phyloP scores from a whole-genome alignment of 2,329 filamentous ascomycete genomes.

The Talaromyces verruculosus region DNA sequence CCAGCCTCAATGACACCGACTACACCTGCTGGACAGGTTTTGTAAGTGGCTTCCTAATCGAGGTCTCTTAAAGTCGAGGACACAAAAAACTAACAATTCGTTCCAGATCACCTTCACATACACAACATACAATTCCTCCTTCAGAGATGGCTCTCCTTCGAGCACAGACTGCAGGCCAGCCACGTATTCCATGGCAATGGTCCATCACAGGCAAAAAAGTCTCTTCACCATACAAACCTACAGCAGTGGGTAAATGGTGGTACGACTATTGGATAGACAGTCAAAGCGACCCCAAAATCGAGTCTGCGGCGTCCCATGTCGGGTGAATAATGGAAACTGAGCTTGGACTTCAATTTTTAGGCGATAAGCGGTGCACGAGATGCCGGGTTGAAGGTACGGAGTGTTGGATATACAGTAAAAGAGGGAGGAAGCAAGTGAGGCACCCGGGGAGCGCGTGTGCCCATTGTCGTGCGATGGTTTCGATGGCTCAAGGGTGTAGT shows the following conservation, averaged over 20 bases:
- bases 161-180: neutral
- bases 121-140: neutral
- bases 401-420: slow-evolving; percentile 11
- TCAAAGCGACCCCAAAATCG: neutral
- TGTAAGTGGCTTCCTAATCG: neutral
- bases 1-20: neutral
- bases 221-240: neutral
- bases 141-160: neutral
- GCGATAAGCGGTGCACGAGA: neutral
- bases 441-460: slow-evolving; percentile 8
- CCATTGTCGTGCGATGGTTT: neutral
- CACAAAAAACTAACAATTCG: neutral
- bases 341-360: neutral
- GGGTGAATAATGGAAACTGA: slow-evolving; percentile 14
- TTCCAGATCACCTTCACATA: neutral
- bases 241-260: neutral
- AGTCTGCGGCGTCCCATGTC: neutral
- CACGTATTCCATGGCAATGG: neutral
- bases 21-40: neutral
- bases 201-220: neutral
- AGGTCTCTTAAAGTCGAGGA: neutral
- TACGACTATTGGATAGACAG: neutral
- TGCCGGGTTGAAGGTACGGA: neutral
- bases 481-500: neutral
- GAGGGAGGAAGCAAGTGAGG: slow-evolving; percentile 1